Base-by-base conservation (phyloP, 2,329 filamentous ascomycete genomes). In the Ophiocordyceps sinensis region DNA sequence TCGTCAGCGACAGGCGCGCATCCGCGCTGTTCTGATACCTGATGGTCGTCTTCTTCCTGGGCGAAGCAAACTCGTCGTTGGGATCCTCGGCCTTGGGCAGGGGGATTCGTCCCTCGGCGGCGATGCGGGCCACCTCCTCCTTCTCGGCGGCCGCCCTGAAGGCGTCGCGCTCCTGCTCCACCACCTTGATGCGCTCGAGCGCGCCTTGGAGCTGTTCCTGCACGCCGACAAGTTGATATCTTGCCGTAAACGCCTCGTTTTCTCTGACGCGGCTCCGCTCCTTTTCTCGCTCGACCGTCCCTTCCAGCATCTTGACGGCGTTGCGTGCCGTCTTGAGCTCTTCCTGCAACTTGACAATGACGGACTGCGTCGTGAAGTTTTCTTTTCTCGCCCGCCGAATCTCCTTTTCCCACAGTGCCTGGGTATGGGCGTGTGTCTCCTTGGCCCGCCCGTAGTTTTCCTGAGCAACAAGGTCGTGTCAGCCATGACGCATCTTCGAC, bases 131-230 rank as follows among this genome's bases (percentile, higher is more conserved):
- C 21, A 85, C 72, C 54, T 85, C 81, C 52, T 86, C 81, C 50
- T 82, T 82, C 60, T 82, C 72, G 28, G 82, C 73, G 39, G 78
- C 77, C 3, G 74, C 78, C 62, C 82, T 84, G 53, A 84, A 73
- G 3, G 80, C 76, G 55, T 86, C 82, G 8, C 81, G 78, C 59
- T 88, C 83, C 53, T 82, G 75, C 54, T 86, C 81, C 14, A 82
- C 67, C 28, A 80, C 61, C 55, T 72, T 76, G 49, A 83, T 66
- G 37, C 69, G 71, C 47, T 81, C 77, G 38, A 73, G 66, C 15
- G 80, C 67, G 45, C 77, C 71, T 21, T 77, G 67, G 2, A 87
- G 65, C 55, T 85, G 76, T 53, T 85, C 78, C 47, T 83, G 73
- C 39, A 78, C 58, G 34, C 73, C 69, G 41, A 77, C 74, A 42